Conservation (phyloP, 208 protist genomes). For the Trypanosoma melophagium region DNA sequence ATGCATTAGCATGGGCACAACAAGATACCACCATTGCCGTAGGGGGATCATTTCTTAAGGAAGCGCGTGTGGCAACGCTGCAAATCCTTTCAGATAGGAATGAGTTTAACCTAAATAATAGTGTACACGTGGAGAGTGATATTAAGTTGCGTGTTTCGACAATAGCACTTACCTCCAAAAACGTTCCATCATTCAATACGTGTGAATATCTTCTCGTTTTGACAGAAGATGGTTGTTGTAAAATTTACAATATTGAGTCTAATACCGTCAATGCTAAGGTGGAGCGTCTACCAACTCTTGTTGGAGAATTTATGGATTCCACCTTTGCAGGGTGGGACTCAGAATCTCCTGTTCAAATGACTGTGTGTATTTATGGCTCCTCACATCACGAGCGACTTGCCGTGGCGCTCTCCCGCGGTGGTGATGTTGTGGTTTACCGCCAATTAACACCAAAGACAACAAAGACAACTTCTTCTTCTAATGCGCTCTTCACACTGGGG, state of each 20-base stretch:
- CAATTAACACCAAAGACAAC: slow-evolving; percentile 20
- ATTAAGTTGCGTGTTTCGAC: slow-evolving; percentile 47
- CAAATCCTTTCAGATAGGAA: slow-evolving; percentile 36
- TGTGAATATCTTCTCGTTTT: slow-evolving; percentile 63
- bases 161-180: slow-evolving; percentile 45
- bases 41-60: slow-evolving; percentile 73
- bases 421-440: slow-evolving; percentile 49
- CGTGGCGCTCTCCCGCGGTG: slow-evolving; percentile 45
- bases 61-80: slow-evolving; percentile 56
- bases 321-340: slow-evolving; percentile 52
- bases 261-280: slow-evolving; percentile 36
- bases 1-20: slow-evolving; percentile 60
- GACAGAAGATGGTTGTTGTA: slow-evolving; percentile 53
- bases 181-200: slow-evolving; percentile 67
- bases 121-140: slow-evolving; percentile 17
- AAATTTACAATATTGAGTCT: slow-evolving; percentile 52
- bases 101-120: slow-evolving; percentile 12
- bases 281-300: not conserved
- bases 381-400: slow-evolving; percentile 64
- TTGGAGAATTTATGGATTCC: slow-evolving; percentile 44
- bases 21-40: slow-evolving; percentile 45
- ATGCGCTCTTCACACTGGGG: slow-evolving; percentile 38
- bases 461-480: not conserved
- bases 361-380: slow-evolving; percentile 50
- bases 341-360: slow-evolving; percentile 40